A percentile compares a stretch with the other conserved stretches of the same genome.
These are phyloP conservation scores for Coemansia sp. DNA, from an alignment of 192 early-diverging fungal genomes.

Conservation along the genomic window DNA sequence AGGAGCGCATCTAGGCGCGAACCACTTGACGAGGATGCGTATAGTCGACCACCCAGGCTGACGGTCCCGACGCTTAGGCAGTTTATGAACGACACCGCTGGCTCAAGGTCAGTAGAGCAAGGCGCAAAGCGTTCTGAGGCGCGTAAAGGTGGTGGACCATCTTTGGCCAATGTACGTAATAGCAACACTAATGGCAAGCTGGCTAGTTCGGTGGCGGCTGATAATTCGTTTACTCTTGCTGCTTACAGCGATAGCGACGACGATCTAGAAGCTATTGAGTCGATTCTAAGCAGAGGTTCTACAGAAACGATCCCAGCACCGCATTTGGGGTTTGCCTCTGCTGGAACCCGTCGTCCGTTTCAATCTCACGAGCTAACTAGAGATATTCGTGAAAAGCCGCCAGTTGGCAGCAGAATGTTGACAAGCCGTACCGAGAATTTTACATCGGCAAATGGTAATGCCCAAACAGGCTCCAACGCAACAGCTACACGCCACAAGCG, in stretches of 20 bases:
- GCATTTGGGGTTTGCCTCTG: neutral
- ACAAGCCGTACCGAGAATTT: neutral
- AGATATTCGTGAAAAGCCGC: neutral
- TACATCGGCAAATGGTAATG: neutral
- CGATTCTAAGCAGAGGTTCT: neutral
- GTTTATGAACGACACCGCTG: neutral
- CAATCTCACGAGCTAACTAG: neutral
- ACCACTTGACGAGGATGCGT: neutral
- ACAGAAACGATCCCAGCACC: neutral
- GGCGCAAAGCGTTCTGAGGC: neutral
- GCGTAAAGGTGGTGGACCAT: neutral
- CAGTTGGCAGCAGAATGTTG: neutral
- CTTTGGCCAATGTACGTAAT: neutral
- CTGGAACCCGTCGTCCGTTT: neutral
- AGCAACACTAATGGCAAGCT: neutral
- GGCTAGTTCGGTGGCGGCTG: neutral
- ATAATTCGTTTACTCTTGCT: neutral
- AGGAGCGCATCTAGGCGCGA: neutral
- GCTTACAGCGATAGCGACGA: constrained; percentile 2
- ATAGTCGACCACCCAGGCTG: neutral
- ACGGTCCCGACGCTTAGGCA: neutral
- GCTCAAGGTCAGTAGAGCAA: neutral
- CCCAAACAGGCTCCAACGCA: neutral
- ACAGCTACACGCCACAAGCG: constrained; percentile 7
- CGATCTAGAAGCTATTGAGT: constrained; percentile 4